Evolutionary conservation across 139 green algal genomes (phyloP).

Genomic region (Micractinium conductrix): DNA sequence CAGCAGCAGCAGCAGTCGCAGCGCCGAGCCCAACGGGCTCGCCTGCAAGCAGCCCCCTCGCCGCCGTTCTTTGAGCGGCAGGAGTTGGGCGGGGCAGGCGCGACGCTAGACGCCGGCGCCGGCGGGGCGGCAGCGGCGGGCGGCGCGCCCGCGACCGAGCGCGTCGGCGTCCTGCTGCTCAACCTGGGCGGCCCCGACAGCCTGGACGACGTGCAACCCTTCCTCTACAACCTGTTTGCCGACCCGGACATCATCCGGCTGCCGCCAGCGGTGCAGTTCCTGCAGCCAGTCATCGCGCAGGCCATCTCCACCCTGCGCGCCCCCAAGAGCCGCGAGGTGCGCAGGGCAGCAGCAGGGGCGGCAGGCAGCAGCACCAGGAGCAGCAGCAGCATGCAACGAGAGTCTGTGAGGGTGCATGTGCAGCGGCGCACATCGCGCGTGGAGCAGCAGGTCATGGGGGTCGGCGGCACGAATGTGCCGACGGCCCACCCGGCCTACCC

Average conservation of each 20-base stretch:
- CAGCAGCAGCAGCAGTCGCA: slow-evolving; percentile 22
- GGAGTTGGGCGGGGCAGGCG: not conserved
- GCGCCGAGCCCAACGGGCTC: not conserved
- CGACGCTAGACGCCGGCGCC: not conserved
- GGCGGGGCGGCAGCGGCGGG: not conserved
- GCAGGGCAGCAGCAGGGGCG: too few species aligned
- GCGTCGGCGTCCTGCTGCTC: slow-evolving; percentile 95
- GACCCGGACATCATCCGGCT: slow-evolving; percentile 97
- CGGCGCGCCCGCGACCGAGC: not conserved
- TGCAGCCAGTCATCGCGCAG: slow-evolving; percentile 86
- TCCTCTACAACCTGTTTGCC: slow-evolving; percentile 99
- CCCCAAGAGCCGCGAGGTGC: slow-evolving; percentile 88
- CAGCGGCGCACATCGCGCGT: too few species aligned
- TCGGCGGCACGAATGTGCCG: too few species aligned
- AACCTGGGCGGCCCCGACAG: slow-evolving; percentile 98
- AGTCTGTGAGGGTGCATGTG: too few species aligned
- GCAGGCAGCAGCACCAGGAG: too few species aligned
- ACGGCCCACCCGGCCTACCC: too few species aligned
- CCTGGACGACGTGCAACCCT: slow-evolving; percentile 97
- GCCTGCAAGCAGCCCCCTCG: slow-evolving; percentile 10
- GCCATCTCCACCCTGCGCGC: slow-evolving; percentile 81
- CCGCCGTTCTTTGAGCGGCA: slow-evolving; percentile 25
- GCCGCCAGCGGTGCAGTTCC: slow-evolving; percentile 69
- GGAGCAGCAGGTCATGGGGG: too few species aligned
- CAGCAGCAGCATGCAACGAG: too few species aligned